These are phyloP conservation scores for Rauvolfia tetraphylla DNA, from an alignment of 257 asterid species.

Conservation along the genomic window DNA sequence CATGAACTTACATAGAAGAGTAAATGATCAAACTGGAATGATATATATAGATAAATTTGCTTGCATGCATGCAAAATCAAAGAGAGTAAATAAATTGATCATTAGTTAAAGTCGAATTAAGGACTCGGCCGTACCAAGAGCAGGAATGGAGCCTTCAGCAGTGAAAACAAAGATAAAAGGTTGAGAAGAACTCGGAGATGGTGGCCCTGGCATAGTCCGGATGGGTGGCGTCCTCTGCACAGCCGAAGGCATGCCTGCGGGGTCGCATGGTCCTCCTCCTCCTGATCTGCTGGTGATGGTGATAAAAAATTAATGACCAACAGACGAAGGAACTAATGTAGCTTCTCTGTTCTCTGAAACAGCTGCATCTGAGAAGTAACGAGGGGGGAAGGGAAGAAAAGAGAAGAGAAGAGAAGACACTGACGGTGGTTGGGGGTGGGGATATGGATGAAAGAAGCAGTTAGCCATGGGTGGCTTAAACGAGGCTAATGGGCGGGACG, in stretches of 20 bases:
- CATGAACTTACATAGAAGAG: too few relatives aligned
- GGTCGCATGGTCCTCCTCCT: slow-evolving; percentile 35
- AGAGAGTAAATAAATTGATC: neutral
- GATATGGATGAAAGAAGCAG: neutral
- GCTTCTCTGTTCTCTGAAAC: neutral
- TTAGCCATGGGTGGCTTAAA: neutral
- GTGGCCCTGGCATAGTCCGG: slow-evolving; percentile 88
- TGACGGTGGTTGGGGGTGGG: neutral
- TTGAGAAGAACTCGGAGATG: slow-evolving; percentile 72
- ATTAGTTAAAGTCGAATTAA: neutral
- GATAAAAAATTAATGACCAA: neutral
- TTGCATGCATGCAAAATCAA: slow-evolving; percentile 13
- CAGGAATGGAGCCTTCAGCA: slow-evolving; percentile 85
- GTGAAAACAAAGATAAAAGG: slow-evolving; percentile 90
- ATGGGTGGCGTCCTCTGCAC: slow-evolving; percentile 91
- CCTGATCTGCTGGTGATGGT: neutral
- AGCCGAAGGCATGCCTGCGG: slow-evolving; percentile 74
- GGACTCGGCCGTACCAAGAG: too few relatives aligned
- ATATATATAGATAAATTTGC: neutral
- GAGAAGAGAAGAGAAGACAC: too few relatives aligned
- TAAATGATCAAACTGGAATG: neutral
- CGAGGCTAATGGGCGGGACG: neutral
- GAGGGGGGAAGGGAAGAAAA: neutral
- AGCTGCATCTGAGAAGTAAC: neutral
- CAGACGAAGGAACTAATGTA: neutral